Percentiles rank a stretch among this genome's conserved stretches.
phyloP scores from a whole-genome alignment of 2,329 filamentous ascomycete species.

The Talaromyces sp. region DNA sequence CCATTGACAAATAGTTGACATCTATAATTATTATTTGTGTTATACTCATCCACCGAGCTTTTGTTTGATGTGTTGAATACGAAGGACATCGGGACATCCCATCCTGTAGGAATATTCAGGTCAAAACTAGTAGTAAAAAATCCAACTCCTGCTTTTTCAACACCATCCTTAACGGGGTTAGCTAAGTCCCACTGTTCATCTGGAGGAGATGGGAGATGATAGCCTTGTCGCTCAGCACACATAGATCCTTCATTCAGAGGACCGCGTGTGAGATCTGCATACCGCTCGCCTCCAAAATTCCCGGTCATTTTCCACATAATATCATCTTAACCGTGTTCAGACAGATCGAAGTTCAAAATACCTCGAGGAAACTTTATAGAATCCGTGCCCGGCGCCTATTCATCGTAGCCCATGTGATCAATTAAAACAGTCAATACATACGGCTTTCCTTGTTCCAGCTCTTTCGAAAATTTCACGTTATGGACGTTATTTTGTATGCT shows the following conservation, averaged over 20 bases:
- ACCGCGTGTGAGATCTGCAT: constrained; percentile 47
- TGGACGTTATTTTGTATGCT: constrained; percentile 18
- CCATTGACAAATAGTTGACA: constrained; percentile 69
- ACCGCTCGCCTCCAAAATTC: constrained; percentile 54
- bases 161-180: background rate
- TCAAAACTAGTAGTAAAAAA: background rate
- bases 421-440: constrained; percentile 67
- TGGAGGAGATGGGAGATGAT: background rate
- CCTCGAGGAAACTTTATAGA: constrained; percentile 51
- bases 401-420: constrained; percentile 68
- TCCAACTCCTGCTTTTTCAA: background rate
- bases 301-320: constrained; percentile 54
- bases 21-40: constrained; percentile 43
- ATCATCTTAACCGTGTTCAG: constrained; percentile 29
- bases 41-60: background rate
- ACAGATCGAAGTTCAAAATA: constrained; percentile 45
- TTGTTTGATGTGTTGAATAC: background rate
- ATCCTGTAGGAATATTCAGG: background rate
- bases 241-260: constrained; percentile 56
- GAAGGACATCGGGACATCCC: constrained; percentile 1
- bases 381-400: constrained; percentile 51
- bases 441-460: constrained; percentile 45
- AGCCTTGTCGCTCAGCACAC: constrained; percentile 46
- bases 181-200: background rate
- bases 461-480: constrained; percentile 38